Evolutionary conservation across 2,329 filamentous ascomycete genomes (phyloP).

Genomic region (Sordariomycetes sp.): DNA sequence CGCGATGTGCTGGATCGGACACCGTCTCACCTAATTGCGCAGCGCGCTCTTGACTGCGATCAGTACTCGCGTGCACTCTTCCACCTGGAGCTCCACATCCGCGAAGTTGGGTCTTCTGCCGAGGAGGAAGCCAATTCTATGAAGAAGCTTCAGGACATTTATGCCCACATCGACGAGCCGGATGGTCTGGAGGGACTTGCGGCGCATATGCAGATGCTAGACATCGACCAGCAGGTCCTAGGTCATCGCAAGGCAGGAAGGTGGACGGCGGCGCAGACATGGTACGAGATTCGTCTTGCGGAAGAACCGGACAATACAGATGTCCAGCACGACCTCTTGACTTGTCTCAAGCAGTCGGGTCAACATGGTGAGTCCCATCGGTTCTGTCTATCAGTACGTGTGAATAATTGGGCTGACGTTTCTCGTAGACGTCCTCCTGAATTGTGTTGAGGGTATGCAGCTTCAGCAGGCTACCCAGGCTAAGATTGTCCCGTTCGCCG

Average conservation of each 20-base stretch:
- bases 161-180: slow-evolving; percentile 93
- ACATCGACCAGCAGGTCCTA: slow-evolving; percentile 84
- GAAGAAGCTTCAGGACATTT: slow-evolving; percentile 78
- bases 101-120: slow-evolving; percentile 31
- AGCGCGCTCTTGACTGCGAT: slow-evolving; percentile 81
- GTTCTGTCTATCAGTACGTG: neutral
- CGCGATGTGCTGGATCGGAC: slow-evolving; percentile 45
- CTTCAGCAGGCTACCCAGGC: slow-evolving; percentile 35
- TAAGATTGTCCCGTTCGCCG: slow-evolving; percentile 66
- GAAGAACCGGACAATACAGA: slow-evolving; percentile 66
- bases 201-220: slow-evolving; percentile 70
- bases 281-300: slow-evolving; percentile 86
- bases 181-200: slow-evolving; percentile 94
- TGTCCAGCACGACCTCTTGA: slow-evolving; percentile 70
- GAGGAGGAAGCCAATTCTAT: slow-evolving; percentile 45
- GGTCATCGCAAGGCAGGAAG: slow-evolving; percentile 86
- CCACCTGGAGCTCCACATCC: slow-evolving; percentile 84
- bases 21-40: slow-evolving; percentile 61
- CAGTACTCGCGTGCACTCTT: slow-evolving; percentile 88
- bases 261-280: slow-evolving; percentile 91
- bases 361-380: slow-evolving; percentile 57
- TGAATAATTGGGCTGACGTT: neutral
- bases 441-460: slow-evolving; percentile 70
- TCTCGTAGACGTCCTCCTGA: slow-evolving; percentile 61
- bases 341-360: slow-evolving; percentile 86